These are phyloP conservation scores for Chytriomyces sp. DNA, from an alignment of 192 early-diverging fungal genomes.

Conservation along the genomic window DNA sequence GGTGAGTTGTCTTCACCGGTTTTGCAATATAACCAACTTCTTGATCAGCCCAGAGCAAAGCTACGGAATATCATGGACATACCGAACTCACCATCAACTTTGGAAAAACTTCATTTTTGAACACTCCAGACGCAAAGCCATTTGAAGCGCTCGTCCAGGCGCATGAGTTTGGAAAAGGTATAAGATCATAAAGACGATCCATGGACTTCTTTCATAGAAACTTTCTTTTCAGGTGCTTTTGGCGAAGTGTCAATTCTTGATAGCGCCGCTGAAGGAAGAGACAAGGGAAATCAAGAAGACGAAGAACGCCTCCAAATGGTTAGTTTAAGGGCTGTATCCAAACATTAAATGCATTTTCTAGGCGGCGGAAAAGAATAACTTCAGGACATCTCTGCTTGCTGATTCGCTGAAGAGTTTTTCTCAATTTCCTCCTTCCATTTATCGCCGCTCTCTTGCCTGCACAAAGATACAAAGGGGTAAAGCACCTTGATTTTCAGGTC, in stretches of 20 bases:
- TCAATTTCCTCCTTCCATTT: constrained; percentile 60
- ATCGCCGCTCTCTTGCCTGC: constrained; percentile 54
- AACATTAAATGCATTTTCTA: constrained; percentile 7
- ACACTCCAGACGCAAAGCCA: not conserved
- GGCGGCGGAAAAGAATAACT: constrained; percentile 50
- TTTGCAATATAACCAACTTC: not conserved
- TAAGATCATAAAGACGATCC: not conserved
- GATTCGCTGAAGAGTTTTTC: constrained; percentile 54
- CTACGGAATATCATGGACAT: constrained; percentile 19
- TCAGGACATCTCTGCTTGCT: constrained; percentile 32
- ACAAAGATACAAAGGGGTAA: constrained; percentile 56
- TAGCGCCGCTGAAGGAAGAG: constrained; percentile 9
- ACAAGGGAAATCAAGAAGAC: constrained; percentile 43
- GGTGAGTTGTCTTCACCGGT: constrained; percentile 15
- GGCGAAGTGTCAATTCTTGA: constrained; percentile 38
- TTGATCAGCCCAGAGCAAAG: not conserved
- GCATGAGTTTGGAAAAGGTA: not conserved
- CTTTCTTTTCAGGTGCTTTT: not conserved
- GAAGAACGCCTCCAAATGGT: constrained; percentile 56
- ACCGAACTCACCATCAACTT: constrained; percentile 51
- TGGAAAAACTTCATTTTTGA: constrained; percentile 47
- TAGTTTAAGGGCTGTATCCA: not conserved
- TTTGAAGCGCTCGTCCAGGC: not conserved
- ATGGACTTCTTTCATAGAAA: not conserved
- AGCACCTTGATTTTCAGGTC: not conserved